Percentiles rank a stretch among this genome's conserved stretches.
Conservation (phyloP, 768 basidiomycete species). For the Suillus ampliporus region DNA sequence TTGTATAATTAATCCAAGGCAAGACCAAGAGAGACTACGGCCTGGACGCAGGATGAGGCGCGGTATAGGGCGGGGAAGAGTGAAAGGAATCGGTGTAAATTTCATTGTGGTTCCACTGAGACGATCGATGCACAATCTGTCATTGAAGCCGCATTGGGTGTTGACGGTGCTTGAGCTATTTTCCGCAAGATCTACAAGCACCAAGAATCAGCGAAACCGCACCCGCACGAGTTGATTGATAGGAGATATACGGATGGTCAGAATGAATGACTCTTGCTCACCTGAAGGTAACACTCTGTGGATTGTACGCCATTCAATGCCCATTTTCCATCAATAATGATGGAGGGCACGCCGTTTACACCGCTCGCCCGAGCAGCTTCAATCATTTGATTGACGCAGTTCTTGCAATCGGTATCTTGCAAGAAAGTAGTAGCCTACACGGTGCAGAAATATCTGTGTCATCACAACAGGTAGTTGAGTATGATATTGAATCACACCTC, state of each 20-base stretch:
- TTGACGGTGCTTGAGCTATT: conserved; percentile 27
- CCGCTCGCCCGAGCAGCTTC: conserved; percentile 47
- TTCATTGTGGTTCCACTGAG: neutral
- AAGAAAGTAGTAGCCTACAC: conserved; percentile 48
- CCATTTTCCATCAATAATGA: conserved; percentile 52
- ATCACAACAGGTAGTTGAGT: neutral
- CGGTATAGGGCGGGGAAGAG: neutral
- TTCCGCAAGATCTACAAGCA: conserved; percentile 37
- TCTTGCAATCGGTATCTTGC: conserved; percentile 42
- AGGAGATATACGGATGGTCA: neutral
- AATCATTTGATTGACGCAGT: conserved; percentile 48
- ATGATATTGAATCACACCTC: conserved; percentile 35
- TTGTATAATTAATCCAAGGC: conserved; percentile 6
- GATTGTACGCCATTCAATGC: conserved; percentile 52
- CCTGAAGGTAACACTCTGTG: conserved; percentile 45
- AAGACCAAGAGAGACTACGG: neutral
- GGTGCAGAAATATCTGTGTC: neutral
- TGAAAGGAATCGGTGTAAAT: neutral
- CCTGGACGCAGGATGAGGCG: neutral
- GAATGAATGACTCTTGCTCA: conserved; percentile 18
- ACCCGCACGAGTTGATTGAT: neutral
- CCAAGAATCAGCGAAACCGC: neutral
- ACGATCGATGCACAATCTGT: conserved; percentile 3
- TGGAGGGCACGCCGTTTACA: conserved; percentile 58
- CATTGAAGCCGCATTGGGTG: neutral